Base-by-base conservation (phyloP, 768 basidiomycete genomes). In the Naematelia encephala region DNA sequence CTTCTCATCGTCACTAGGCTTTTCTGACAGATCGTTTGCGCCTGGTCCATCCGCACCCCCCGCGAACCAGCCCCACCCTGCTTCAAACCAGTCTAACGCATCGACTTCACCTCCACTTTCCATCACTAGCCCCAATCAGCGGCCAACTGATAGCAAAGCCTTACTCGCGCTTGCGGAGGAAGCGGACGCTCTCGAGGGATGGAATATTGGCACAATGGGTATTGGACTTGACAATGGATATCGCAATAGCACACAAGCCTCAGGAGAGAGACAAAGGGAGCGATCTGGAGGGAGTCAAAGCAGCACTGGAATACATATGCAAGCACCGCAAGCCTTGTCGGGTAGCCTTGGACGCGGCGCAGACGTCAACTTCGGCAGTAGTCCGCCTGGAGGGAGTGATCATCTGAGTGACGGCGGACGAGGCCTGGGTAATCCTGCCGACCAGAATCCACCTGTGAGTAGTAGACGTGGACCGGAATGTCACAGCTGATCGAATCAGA, bases 401-500 rank as follows among this genome's bases (percentile, higher is more conserved):
- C 57, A 51, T 19, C 27, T 69, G 51, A 68, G 62, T 28, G 65
- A 67, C 22, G 54, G 45, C 14, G 64, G 68, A 23, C 51, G 62
- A 51, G 61, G 64, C 16, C 26, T 61, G 47, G 61, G 58, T 21
- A 80, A 82, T 57, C 79, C 81, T 10, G 79, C 82, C 12, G 94
- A 98, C 78, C 91, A 94, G 80, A 97, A 98, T 76, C 93, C 93
- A 68, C 93, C 93, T 13, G 86, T 87, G 73, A 73, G 85, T 81
- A 29, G 16, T 50, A 4, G 28, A 19, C 23, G 14, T 16, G 39
- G 42, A 4, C 19, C 13, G 30, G 12, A 4, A n/a, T 11, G 42
- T 49, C 48, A 27, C 58, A 54, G 30, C 11, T 42, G 56, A 21
- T 66, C 23, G 55, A 26, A 21, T 26, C 62, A 88, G 84, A 97